phyloP scores from a whole-genome alignment of 495 filamentous ascomycete genomes.

The Aspergillus biplanus region DNA sequence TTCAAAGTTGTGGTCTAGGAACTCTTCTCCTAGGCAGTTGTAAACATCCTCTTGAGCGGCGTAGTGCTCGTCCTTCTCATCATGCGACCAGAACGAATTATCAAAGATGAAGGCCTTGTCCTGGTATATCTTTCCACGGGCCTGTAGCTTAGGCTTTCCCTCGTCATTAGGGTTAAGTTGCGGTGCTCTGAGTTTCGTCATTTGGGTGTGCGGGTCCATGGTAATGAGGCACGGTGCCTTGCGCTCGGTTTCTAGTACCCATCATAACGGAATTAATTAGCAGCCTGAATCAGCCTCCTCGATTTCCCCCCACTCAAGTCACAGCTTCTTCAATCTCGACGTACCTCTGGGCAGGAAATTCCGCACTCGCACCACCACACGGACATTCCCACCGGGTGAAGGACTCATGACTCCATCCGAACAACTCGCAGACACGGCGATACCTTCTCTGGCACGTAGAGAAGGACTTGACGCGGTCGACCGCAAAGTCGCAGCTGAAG shows the following conservation, averaged over 20 bases:
- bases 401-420: constrained; percentile 40
- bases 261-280: constrained; percentile 9
- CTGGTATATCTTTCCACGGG: constrained; percentile 74
- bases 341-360: constrained; percentile 88
- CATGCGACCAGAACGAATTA: constrained; percentile 95
- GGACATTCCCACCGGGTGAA: constrained; percentile 77
- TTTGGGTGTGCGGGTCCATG: constrained; percentile 86
- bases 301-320: neutral
- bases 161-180: constrained; percentile 65
- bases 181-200: constrained; percentile 69
- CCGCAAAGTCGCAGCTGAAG: constrained; percentile 59
- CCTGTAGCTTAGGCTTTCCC: constrained; percentile 67
- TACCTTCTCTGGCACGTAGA: constrained; percentile 72
- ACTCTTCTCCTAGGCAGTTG: constrained; percentile 91
- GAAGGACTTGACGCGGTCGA: constrained; percentile 62
- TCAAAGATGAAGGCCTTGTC: constrained; percentile 95
- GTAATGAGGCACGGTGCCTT: constrained; percentile 81
- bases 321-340: constrained; percentile 18
- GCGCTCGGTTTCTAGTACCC: constrained; percentile 70
- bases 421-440: constrained; percentile 43
- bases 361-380: constrained; percentile 90
- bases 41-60: constrained; percentile 93
- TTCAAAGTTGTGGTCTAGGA: constrained; percentile 98
- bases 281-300: neutral
- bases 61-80: constrained; percentile 73